Conservation (phyloP, 345 rosid species). For the Melastoma malabathricum region DNA sequence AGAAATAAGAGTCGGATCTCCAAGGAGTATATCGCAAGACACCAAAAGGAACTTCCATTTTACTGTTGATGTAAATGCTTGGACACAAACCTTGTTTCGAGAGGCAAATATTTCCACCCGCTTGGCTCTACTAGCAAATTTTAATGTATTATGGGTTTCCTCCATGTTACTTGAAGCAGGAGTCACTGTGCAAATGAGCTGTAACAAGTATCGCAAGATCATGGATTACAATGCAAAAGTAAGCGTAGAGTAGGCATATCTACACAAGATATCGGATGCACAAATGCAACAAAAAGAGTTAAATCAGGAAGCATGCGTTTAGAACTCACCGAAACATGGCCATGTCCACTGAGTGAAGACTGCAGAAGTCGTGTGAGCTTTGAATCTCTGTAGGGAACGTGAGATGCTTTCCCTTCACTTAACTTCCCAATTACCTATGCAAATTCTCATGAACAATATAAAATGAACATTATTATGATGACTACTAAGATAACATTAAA, state of each 20-base stretch:
- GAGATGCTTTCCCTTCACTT: conserved; percentile 98
- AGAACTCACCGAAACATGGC: conserved; percentile 92
- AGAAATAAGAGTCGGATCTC: conserved; percentile 8
- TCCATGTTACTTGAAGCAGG: conserved; percentile 97
- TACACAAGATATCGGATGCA: no score
- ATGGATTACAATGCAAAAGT: background rate
- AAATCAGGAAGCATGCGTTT: background rate
- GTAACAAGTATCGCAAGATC: conserved; percentile 7
- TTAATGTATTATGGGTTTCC: conserved; percentile 97
- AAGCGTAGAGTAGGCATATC: no score
- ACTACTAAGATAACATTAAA: no score
- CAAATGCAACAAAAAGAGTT: background rate
- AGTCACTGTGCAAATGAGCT: conserved; percentile 98
- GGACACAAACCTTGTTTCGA: conserved; percentile 64
- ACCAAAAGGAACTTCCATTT: conserved; percentile 3
- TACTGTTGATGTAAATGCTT: conserved; percentile 4
- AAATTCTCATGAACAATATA: conserved; percentile 12
- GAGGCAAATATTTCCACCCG: conserved; percentile 92
- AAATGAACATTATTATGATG: background rate
- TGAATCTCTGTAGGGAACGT: conserved; percentile 97
- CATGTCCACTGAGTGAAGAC: conserved; percentile 92
- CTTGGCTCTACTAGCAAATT: conserved; percentile 98
- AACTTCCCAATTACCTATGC: conserved; percentile 92
- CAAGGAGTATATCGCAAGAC: background rate
- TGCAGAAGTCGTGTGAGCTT: conserved; percentile 98